phyloP scores from a whole-genome alignment of 345 rosid genomes.

The Ceriops decandra region DNA sequence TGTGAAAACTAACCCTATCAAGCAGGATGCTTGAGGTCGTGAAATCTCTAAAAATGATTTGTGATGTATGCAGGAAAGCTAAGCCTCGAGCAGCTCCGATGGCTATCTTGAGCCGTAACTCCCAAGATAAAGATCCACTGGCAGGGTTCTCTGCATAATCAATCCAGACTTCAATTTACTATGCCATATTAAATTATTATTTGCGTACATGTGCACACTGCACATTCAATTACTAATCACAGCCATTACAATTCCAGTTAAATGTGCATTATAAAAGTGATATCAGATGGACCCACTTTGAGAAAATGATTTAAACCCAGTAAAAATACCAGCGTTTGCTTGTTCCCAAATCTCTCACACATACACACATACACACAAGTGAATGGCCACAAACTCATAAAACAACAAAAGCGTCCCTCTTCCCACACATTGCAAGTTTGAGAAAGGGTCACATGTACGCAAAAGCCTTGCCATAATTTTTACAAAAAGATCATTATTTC shows the following conservation, averaged over 20 bases:
- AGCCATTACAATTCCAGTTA: neutral
- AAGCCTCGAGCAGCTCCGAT: conserved; percentile 79
- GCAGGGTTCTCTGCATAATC: conserved; percentile 37
- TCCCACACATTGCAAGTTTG: too few relatives aligned
- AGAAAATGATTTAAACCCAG: conserved; percentile 8
- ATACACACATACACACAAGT: too few relatives aligned
- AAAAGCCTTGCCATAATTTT: too few relatives aligned
- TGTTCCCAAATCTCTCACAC: neutral
- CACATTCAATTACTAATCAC: neutral
- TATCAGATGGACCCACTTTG: conserved; percentile 9
- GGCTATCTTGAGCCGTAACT: conserved; percentile 63
- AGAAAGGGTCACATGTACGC: too few relatives aligned
- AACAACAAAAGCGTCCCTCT: too few relatives aligned
- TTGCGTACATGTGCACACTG: too few relatives aligned
- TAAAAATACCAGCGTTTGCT: neutral
- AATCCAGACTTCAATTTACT: conserved; percentile 8
- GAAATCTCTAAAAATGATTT: conserved; percentile 76
- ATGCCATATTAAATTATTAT: neutral
- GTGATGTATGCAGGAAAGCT: conserved; percentile 61
- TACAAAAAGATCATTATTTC: too few relatives aligned
- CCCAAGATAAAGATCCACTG: conserved; percentile 71
- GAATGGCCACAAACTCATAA: conserved; percentile 3
- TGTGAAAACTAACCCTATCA: conserved; percentile 50
- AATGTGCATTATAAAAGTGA: neutral
- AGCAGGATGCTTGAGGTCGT: conserved; percentile 76